Conservation (phyloP, 225 moss, liverwort and hornwort genomes). For the Thuidium tamariscinum region DNA sequence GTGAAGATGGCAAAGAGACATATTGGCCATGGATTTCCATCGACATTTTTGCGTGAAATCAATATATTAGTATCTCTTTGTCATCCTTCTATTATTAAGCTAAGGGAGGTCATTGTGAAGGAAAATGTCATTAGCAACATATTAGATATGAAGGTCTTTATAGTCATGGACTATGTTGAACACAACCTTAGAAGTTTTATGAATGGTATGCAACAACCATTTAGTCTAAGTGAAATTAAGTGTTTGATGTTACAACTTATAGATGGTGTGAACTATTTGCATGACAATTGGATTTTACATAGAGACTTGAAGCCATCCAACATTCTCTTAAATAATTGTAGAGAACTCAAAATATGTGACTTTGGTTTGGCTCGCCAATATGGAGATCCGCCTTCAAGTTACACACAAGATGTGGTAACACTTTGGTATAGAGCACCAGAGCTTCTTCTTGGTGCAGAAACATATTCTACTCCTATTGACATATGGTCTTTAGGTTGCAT, state of each 20-base stretch:
- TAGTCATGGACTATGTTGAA: background rate
- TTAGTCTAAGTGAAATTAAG: background rate
- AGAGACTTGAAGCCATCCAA: background rate
- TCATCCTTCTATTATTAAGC: background rate
- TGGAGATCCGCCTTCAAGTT: background rate
- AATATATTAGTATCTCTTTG: background rate
- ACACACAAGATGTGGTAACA: background rate
- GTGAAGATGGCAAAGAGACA: background rate
- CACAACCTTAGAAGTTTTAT: background rate
- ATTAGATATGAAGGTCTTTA: background rate
- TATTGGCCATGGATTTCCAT: background rate
- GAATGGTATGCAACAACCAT: background rate
- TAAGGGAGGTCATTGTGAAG: background rate
- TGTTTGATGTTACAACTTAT: background rate
- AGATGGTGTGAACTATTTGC: background rate
- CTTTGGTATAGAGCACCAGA: background rate
- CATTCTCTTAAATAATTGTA: background rate
- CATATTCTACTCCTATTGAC: background rate
- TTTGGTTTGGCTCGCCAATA: background rate
- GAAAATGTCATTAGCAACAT: rapidly evolving
- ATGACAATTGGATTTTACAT: background rate
- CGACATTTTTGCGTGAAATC: background rate
- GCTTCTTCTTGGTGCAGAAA: background rate
- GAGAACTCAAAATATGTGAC: background rate
- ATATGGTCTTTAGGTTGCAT: background rate